Evolutionary conservation across 768 basidiomycete genomes (phyloP).

Genomic region (Xerocomus brunneocitrinus): DNA sequence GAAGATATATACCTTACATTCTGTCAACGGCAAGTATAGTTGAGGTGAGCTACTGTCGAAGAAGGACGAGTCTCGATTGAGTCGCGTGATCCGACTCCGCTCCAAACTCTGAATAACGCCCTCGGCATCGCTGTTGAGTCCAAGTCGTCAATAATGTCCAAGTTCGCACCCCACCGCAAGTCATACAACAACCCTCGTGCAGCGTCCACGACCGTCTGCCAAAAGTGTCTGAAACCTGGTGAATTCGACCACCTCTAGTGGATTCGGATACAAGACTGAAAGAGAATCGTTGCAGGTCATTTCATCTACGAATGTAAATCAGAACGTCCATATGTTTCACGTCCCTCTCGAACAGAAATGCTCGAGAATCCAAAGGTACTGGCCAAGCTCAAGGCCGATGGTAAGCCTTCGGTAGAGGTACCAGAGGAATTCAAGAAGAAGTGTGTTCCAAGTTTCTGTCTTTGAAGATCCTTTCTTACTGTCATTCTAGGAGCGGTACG

Average conservation of each 20-base stretch:
- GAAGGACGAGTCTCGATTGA: background rate
- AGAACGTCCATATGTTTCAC: conserved; percentile 72
- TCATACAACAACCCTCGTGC: conserved; percentile 61
- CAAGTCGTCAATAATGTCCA: conserved; percentile 54
- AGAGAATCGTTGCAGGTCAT: conserved; percentile 51
- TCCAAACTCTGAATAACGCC: conserved; percentile 6
- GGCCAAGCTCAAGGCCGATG: conserved; percentile 63
- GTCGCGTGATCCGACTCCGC: background rate
- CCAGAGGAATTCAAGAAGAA: conserved; percentile 89
- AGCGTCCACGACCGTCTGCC: conserved; percentile 66
- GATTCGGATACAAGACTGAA: conserved; percentile 4
- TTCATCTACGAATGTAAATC: conserved; percentile 90
- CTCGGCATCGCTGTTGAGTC: background rate
- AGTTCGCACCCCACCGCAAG: conserved; percentile 69
- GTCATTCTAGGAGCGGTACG: conserved; percentile 55
- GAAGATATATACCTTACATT: background rate
- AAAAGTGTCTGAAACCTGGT: conserved; percentile 77
- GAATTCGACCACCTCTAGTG: background rate
- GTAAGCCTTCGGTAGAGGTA: conserved; percentile 75
- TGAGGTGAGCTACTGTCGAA: too few species aligned
- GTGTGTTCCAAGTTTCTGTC: conserved; percentile 37
- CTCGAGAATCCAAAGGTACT: conserved; percentile 72
- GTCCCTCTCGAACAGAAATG: conserved; percentile 86
- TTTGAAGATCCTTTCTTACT: conserved; percentile 1
- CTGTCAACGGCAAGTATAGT: too few species aligned